These are phyloP conservation scores for Epicoccum nigrum DNA, from an alignment of 2,329 filamentous ascomycete species.

Conservation along the genomic window DNA sequence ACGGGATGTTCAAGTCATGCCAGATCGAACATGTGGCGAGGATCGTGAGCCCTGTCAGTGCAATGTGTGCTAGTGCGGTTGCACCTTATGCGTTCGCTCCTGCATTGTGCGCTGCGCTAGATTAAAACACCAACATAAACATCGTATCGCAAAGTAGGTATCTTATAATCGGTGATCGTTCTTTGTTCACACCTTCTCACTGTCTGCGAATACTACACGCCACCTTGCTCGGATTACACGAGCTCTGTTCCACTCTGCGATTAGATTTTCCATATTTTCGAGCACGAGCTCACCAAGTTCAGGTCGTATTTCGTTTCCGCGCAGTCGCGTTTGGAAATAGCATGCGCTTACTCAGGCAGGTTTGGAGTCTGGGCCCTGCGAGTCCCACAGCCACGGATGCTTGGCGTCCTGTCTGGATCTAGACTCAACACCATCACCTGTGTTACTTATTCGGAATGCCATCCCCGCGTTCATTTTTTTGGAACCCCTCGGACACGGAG, in stretches of 20 bases:
- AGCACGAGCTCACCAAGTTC: too few relatives aligned
- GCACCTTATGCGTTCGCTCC: not conserved
- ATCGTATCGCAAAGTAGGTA: not conserved
- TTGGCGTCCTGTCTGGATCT: slow-evolving; percentile 5
- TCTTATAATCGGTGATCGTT: not conserved
- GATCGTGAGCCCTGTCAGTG: slow-evolving; percentile 4
- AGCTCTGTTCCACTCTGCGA: not conserved
- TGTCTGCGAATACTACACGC: too few relatives aligned
- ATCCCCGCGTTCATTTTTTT: not conserved
- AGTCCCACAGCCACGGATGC: not conserved
- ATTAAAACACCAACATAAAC: too few relatives aligned
- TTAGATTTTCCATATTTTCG: too few relatives aligned
- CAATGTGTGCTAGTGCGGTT: slow-evolving; percentile 4
- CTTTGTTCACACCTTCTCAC: too few relatives aligned
- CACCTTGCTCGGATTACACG: not conserved
- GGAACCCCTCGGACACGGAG: not conserved
- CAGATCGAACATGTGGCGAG: slow-evolving; percentile 14
- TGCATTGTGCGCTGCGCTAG: not conserved
- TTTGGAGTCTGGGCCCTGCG: slow-evolving; percentile 2
- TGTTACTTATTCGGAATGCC: not conserved
- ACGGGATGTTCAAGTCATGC: not conserved
- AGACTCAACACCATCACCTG: slow-evolving; percentile 5
- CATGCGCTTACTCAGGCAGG: slow-evolving; percentile 8
- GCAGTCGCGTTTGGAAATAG: slow-evolving; percentile 1
- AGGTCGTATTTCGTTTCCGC: not conserved